Conservation (phyloP, 2,329 filamentous ascomycete species). For the Dendrostoma leiphaemia region DNA sequence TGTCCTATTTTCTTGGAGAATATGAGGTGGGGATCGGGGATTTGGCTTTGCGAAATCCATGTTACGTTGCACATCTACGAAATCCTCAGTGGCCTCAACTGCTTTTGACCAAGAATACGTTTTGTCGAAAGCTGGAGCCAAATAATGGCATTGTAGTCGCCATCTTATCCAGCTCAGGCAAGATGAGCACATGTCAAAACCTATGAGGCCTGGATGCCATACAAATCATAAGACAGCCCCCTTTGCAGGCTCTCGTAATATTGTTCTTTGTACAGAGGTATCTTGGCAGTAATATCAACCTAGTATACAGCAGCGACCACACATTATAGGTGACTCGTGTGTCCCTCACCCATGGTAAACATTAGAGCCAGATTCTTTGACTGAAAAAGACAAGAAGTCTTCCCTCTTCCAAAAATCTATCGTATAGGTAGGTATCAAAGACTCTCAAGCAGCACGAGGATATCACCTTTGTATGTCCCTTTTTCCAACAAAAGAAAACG, state of each 20-base stretch:
- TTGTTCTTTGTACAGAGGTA: not conserved
- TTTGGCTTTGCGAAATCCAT: too few relatives aligned
- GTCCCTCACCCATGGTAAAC: too few relatives aligned
- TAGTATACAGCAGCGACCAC: not conserved
- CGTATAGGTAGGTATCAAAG: constrained; percentile 1
- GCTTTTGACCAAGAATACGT: too few relatives aligned
- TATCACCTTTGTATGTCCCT: constrained; percentile 5
- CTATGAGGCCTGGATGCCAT: not conserved
- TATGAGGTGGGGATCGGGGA: too few relatives aligned
- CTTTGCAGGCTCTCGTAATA: not conserved
- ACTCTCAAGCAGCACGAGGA: not conserved
- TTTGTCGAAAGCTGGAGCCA: too few relatives aligned
- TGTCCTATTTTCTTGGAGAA: too few relatives aligned
- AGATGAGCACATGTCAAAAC: not conserved
- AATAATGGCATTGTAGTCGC: too few relatives aligned
- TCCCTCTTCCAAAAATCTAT: constrained; percentile 6
- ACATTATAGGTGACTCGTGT: too few relatives aligned
- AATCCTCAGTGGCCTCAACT: too few relatives aligned
- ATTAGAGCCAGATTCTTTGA: not conserved
- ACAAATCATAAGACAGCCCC: not conserved
- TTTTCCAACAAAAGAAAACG: constrained; percentile 3
- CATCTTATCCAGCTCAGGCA: too few relatives aligned
- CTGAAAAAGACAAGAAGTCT: constrained; percentile 1
- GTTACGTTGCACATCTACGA: too few relatives aligned
- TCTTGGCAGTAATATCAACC: not conserved